Evolutionary conservation across 768 basidiomycete genomes (phyloP).

Genomic region (Serendipita vermifera): DNA sequence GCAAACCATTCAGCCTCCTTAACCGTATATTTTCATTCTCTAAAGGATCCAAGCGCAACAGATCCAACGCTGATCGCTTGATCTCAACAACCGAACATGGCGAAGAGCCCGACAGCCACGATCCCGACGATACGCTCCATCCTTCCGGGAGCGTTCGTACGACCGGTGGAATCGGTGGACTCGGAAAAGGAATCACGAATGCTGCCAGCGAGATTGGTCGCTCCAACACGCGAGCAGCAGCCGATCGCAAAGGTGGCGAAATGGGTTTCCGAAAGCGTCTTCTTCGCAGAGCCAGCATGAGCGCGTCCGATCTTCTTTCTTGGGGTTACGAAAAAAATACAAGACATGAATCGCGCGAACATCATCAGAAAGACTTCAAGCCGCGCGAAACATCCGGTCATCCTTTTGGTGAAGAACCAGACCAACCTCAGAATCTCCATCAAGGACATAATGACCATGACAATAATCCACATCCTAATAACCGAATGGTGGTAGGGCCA

Average conservation of each 20-base stretch:
- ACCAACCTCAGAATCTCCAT: too few relatives aligned
- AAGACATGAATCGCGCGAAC: neutral
- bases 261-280: neutral
- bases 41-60: neutral
- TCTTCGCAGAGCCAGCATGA: neutral
- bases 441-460: too few relatives aligned
- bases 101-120: neutral
- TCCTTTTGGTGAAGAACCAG: too few relatives aligned
- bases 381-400: too few relatives aligned
- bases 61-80: neutral
- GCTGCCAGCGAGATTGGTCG: neutral
- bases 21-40: slow-evolving; percentile 1
- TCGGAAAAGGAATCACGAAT: neutral
- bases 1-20: neutral
- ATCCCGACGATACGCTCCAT: neutral
- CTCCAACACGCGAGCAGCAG: neutral
- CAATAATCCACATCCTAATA: too few relatives aligned
- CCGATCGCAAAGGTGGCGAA: neutral
- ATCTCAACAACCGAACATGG: neutral
- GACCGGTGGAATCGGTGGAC: neutral
- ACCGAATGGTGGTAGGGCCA: neutral
- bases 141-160: neutral
- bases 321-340: neutral
- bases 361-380: neutral
- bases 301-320: slow-evolving; percentile 5